These are phyloP conservation scores for Clarireedia homoeocarpa DNA, from an alignment of 2,329 filamentous ascomycete genomes.

Conservation along the genomic window DNA sequence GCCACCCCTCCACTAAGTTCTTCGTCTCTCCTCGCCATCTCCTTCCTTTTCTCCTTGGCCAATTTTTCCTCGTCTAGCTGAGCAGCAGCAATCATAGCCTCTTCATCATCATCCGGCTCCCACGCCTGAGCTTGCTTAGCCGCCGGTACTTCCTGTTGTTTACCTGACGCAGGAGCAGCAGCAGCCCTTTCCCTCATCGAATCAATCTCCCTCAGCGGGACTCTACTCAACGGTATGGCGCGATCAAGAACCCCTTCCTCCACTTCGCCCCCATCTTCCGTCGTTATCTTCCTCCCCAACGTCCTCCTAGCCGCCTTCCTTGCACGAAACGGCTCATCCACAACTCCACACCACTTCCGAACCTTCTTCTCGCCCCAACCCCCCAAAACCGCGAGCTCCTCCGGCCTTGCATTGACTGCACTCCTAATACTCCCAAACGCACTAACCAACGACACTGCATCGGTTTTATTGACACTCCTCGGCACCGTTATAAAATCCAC, in stretches of 20 bases:
- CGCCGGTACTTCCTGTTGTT: background rate
- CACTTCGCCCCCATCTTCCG: conserved; percentile 11
- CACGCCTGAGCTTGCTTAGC: conserved; percentile 32
- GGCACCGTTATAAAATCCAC: conserved; percentile 91
- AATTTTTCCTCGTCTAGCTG: conserved; percentile 35
- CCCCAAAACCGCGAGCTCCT: conserved; percentile 75
- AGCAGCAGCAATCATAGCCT: conserved; percentile 41
- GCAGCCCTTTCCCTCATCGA: conserved; percentile 6
- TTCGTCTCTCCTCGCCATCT: conserved; percentile 30
- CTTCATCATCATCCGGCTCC: conserved; percentile 37
- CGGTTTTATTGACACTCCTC: conserved; percentile 85
- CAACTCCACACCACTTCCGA: conserved; percentile 71
- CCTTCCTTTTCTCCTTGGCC: conserved; percentile 23
- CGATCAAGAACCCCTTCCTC: conserved; percentile 33
- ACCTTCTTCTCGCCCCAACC: conserved; percentile 98
- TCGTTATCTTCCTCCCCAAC: conserved; percentile 24
- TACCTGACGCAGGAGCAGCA: conserved; percentile 1
- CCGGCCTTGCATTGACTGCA: conserved; percentile 79
- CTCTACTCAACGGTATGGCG: conserved; percentile 26
- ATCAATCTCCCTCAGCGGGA: conserved; percentile 22
- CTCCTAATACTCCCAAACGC: conserved; percentile 85
- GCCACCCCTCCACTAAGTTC: conserved; percentile 50
- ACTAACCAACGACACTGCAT: conserved; percentile 81
- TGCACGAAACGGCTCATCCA: conserved; percentile 77
- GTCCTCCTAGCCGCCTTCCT: conserved; percentile 57